Evolutionary conservation across 2,329 filamentous ascomycete genomes (phyloP).

Genomic region (Rutstroemia sp.): DNA sequence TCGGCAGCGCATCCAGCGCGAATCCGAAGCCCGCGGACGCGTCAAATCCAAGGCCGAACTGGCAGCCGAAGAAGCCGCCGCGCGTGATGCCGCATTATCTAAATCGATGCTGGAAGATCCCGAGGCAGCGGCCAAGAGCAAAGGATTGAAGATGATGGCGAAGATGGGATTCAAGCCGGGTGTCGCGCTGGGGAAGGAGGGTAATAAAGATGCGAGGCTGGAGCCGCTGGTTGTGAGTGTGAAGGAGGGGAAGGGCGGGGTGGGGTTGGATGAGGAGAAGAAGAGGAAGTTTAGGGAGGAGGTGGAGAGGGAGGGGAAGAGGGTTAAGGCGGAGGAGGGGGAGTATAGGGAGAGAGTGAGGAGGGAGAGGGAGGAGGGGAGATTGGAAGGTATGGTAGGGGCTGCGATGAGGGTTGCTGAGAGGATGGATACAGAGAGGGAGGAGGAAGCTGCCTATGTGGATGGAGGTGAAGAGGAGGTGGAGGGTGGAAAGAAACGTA

Average conservation of each 20-base stretch:
- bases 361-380: slow-evolving; percentile 60
- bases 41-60: slow-evolving; percentile 78
- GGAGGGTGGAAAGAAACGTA: slow-evolving; percentile 24
- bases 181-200: slow-evolving; percentile 61
- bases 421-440: slow-evolving; percentile 44
- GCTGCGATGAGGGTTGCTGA: slow-evolving; percentile 81
- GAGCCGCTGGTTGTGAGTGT: slow-evolving; percentile 72
- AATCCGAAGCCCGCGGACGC: slow-evolving; percentile 60
- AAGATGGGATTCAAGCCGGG: slow-evolving; percentile 85
- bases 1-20: slow-evolving; percentile 35
- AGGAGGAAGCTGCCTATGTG: slow-evolving; percentile 16
- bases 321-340: slow-evolving; percentile 53
- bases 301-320: slow-evolving; percentile 50
- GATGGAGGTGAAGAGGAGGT: slow-evolving; percentile 18
- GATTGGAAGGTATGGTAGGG: slow-evolving; percentile 60
- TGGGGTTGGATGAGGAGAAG: slow-evolving; percentile 75
- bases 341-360: slow-evolving; percentile 69
- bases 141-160: slow-evolving; percentile 93
- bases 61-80: slow-evolving; percentile 62
- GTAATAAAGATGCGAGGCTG: slow-evolving; percentile 34
- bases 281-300: slow-evolving; percentile 70
- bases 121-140: slow-evolving; percentile 56
- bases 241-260: slow-evolving; percentile 74
- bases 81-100: slow-evolving; percentile 68
- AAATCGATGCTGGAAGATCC: slow-evolving; percentile 60